phyloP scores from a whole-genome alignment of 495 filamentous ascomycete species.

The Hypoxylon fragiforme region DNA sequence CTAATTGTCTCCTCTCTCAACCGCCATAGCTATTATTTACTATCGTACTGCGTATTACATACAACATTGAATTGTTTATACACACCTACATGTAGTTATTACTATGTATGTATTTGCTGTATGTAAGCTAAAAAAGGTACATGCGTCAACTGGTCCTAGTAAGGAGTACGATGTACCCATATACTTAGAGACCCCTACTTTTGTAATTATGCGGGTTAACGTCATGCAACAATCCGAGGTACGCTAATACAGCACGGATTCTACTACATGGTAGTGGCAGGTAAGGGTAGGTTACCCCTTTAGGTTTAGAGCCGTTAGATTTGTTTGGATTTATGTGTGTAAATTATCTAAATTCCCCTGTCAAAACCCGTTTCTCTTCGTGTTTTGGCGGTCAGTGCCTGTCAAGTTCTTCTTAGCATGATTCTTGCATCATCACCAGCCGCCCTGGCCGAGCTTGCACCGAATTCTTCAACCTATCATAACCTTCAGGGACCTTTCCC shows the following conservation, averaged over 20 bases:
- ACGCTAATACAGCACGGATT: slow-evolving; percentile 2
- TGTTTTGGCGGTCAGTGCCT: slow-evolving; percentile 36
- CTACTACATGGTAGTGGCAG: too few relatives aligned
- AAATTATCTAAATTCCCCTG: background rate
- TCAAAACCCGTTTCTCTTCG: slow-evolving; percentile 1
- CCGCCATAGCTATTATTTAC: too few relatives aligned
- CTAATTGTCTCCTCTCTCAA: too few relatives aligned
- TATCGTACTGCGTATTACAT: too few relatives aligned
- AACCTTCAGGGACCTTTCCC: slow-evolving; percentile 19
- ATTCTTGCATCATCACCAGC: slow-evolving; percentile 38
- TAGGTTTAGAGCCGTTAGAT: slow-evolving; percentile 30
- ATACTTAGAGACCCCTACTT: slow-evolving; percentile 10
- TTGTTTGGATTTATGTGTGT: background rate
- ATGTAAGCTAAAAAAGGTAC: too few relatives aligned
- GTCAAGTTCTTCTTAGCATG: slow-evolving; percentile 31
- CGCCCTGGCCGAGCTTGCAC: slow-evolving; percentile 38
- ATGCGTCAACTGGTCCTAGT: too few relatives aligned
- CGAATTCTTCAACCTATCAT: slow-evolving; percentile 33
- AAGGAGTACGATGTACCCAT: too few relatives aligned
- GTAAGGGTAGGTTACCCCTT: slow-evolving; percentile 27
- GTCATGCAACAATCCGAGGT: slow-evolving; percentile 23
- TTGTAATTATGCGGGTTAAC: slow-evolving; percentile 21
- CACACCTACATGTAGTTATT: too few relatives aligned
- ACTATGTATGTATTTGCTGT: too few relatives aligned
- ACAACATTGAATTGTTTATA: too few relatives aligned